Evolutionary conservation across 2,329 filamentous ascomycete species (phyloP).

Genomic region (Aspergillus sojae): DNA sequence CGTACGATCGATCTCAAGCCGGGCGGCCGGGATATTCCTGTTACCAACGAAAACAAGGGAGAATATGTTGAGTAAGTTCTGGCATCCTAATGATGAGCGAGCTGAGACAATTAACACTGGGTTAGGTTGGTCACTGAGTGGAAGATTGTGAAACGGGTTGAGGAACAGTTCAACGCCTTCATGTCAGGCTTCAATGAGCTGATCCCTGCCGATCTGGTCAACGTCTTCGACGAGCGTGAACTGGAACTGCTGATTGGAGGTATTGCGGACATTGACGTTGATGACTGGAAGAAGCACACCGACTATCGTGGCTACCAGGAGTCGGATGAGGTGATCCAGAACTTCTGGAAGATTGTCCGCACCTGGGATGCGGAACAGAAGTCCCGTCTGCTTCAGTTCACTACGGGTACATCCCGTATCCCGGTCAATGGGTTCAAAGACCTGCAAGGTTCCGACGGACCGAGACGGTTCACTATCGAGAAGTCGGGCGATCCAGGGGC

Average conservation of each 20-base stretch:
- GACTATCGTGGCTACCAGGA: slow-evolving; percentile 99
- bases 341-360: slow-evolving; percentile 96
- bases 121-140: slow-evolving; percentile 88
- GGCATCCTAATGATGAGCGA: not conserved
- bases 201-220: slow-evolving; percentile 93
- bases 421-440: slow-evolving; percentile 99
- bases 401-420: slow-evolving; percentile 95
- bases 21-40: slow-evolving; percentile 85
- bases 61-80: slow-evolving; percentile 85
- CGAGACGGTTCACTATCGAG: slow-evolving; percentile 94
- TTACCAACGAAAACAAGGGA: slow-evolving; percentile 98
- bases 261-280: slow-evolving; percentile 99
- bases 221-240: slow-evolving; percentile 97
- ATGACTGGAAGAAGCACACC: slow-evolving; percentile 99
- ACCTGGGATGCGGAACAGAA: slow-evolving; percentile 99
- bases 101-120: slow-evolving; percentile 2
- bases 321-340: slow-evolving; percentile 93
- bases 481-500: slow-evolving; percentile 91
- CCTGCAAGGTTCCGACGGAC: slow-evolving; percentile 93
- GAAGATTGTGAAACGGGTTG: slow-evolving; percentile 98
- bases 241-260: slow-evolving; percentile 94
- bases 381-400: slow-evolving; percentile 92
- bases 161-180: slow-evolving; percentile 98
- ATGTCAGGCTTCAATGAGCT: slow-evolving; percentile 97
- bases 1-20: slow-evolving; percentile 93